These are phyloP conservation scores for Hypoxylon sp. DNA, from an alignment of 2,329 filamentous ascomycete species.

Conservation along the genomic window DNA sequence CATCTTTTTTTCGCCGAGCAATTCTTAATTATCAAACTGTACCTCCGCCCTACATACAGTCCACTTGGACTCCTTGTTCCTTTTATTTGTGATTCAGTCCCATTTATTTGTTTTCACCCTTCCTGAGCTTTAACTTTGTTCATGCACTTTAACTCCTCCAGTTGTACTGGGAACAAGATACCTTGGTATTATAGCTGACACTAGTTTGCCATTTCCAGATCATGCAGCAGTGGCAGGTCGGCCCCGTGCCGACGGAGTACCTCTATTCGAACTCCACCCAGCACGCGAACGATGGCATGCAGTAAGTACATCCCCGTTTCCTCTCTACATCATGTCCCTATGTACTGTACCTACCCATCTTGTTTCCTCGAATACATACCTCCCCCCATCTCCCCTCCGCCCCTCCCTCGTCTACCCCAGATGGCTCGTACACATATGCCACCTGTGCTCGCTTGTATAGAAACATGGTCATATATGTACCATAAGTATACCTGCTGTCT, in stretches of 20 bases:
- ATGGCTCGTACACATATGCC: conserved; percentile 44
- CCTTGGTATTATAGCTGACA: conserved; percentile 47
- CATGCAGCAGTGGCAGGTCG: conserved; percentile 73
- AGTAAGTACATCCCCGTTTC: conserved; percentile 64
- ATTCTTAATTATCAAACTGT: conserved; percentile 35
- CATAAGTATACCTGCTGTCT: conserved; percentile 44
- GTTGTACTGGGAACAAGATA: conserved; percentile 36
- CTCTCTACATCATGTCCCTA: conserved; percentile 48
- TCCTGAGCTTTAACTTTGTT: conserved; percentile 29
- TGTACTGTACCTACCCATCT: conserved; percentile 43
- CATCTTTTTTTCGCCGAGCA: conserved; percentile 21
- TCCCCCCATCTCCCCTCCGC: conserved; percentile 32
- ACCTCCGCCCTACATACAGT: conserved; percentile 26
- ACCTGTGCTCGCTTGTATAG: conserved; percentile 33
- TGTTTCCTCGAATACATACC: conserved; percentile 31
- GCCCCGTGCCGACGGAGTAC: conserved; percentile 68
- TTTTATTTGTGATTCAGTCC: conserved; percentile 32
- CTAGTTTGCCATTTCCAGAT: conserved; percentile 56
- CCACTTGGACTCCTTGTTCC: conserved; percentile 28
- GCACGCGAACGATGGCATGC: conserved; percentile 65
- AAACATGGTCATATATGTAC: conserved; percentile 44
- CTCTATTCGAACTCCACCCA: conserved; percentile 66
- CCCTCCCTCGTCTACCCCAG: conserved; percentile 38
- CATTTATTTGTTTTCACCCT: conserved; percentile 30
- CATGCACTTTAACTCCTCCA: conserved; percentile 30